Evolutionary conservation across 306 rosid genomes (phyloP).

Genomic region (Leucaena leucocephala): DNA sequence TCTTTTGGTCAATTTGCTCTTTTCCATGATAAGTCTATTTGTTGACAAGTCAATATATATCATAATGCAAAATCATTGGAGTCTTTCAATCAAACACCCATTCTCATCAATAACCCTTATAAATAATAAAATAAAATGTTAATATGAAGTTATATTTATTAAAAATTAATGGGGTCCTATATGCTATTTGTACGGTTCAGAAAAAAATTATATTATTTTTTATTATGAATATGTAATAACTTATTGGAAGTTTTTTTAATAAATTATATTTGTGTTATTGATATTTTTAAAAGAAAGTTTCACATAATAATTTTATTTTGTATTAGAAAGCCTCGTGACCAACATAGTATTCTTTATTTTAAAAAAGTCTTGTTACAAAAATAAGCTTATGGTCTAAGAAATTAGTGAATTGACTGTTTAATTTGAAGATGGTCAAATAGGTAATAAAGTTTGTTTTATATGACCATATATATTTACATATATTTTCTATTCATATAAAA

Average conservation of each 20-base stretch:
- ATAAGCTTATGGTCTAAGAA: not conserved
- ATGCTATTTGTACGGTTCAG: not conserved
- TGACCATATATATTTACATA: too few relatives aligned
- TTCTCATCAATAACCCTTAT: not conserved
- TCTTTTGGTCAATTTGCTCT: slow-evolving; percentile 10
- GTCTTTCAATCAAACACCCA: not conserved
- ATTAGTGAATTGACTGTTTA: slow-evolving; percentile 6
- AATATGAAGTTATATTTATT: not conserved
- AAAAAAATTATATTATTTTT: not conserved
- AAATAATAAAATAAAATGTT: not conserved
- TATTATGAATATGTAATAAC: not conserved
- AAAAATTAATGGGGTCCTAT: not conserved
- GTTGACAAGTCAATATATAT: slow-evolving; percentile 27
- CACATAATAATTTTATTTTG: too few relatives aligned
- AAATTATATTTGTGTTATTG: not conserved
- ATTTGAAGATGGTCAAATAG: slow-evolving; percentile 8
- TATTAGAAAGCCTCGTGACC: not conserved
- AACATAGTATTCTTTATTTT: not conserved
- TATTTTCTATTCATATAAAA: not conserved
- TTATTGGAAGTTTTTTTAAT: not conserved
- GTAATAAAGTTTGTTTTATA: not conserved
- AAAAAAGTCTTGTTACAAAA: not conserved
- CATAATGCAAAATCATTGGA: not conserved
- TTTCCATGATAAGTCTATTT: not conserved
- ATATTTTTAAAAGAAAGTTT: too few relatives aligned